These are phyloP conservation scores for Calonectria pauciramosa DNA, from an alignment of 2,329 filamentous ascomycete genomes.

Conservation along the genomic window DNA sequence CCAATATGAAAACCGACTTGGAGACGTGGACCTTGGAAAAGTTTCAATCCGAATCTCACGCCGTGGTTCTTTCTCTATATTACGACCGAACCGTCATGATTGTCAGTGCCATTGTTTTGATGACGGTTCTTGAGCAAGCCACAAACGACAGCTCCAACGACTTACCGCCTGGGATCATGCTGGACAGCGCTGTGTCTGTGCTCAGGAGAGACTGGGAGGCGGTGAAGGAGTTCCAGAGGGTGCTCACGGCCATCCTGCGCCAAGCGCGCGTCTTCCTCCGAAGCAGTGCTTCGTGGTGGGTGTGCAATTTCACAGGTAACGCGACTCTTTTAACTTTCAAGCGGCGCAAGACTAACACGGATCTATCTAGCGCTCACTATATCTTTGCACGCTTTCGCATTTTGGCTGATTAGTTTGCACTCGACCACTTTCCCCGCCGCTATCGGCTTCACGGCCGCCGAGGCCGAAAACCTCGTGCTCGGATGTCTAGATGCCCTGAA, in stretches of 20 bases:
- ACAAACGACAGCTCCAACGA: conserved; percentile 18
- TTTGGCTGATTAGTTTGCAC: conserved; percentile 42
- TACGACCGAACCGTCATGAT: conserved; percentile 23
- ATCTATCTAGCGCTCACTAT: conserved; percentile 40
- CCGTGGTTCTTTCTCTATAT: conserved; percentile 15
- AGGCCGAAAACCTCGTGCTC: conserved; percentile 31
- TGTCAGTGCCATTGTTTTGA: conserved; percentile 25
- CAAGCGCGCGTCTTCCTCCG: conserved; percentile 40
- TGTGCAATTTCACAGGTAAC: conserved; percentile 48
- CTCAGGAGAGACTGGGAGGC: conserved; percentile 39
- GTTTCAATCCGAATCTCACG: conserved; percentile 18
- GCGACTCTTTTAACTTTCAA: background rate
- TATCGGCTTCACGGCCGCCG: conserved; percentile 22
- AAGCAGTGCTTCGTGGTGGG: conserved; percentile 48
- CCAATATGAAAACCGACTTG: background rate
- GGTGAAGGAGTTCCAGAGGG: conserved; percentile 34
- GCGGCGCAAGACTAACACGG: background rate
- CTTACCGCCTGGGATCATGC: conserved; percentile 23
- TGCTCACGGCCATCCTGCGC: conserved; percentile 35
- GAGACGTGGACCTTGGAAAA: conserved; percentile 16
- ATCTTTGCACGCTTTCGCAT: conserved; percentile 45
- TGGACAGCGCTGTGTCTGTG: conserved; percentile 34
- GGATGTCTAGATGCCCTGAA: conserved; percentile 32
- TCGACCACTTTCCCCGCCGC: conserved; percentile 18
- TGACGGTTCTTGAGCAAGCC: conserved; percentile 34